phyloP scores from a whole-genome alignment of 148 eudicot genomes.

The Vaccinium macrocarpon region DNA sequence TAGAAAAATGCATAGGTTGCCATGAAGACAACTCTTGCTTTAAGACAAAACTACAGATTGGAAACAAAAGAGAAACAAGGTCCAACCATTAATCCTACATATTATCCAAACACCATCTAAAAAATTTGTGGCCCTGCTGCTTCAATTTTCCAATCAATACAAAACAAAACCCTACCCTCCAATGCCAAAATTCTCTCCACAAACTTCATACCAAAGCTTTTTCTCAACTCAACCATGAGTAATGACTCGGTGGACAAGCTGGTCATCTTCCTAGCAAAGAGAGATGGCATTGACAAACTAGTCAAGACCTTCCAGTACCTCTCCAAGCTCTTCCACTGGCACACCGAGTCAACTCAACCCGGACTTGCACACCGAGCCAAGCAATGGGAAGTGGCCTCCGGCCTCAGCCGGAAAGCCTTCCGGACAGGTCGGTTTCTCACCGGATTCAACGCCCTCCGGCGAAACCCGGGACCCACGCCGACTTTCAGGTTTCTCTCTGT shows the following conservation, averaged over 20 bases:
- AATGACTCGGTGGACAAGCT: constrained; percentile 86
- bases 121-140: constrained; percentile 47
- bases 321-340: constrained; percentile 80
- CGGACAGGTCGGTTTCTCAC: constrained; percentile 74
- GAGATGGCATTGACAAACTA: constrained; percentile 95
- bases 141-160: constrained; percentile 21
- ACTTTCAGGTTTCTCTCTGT: constrained; percentile 51
- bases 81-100: constrained; percentile 18
- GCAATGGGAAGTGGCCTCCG: constrained; percentile 81
- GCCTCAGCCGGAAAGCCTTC: constrained; percentile 89
- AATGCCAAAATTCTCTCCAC: neutral
- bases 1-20: neutral
- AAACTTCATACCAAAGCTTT: neutral
- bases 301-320: constrained; percentile 96
- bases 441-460: constrained; percentile 68
- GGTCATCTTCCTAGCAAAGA: constrained; percentile 84
- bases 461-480: constrained; percentile 57
- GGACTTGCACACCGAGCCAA: constrained; percentile 62
- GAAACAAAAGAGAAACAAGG: neutral
- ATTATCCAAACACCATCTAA: constrained; percentile 29
- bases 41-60: neutral
- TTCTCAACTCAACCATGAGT: constrained; percentile 33
- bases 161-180: constrained; percentile 9
- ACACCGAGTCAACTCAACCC: constrained; percentile 43
- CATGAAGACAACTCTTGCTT: neutral